Conservation (phyloP, 2,329 filamentous ascomycete genomes). For the Phaeosphaeriaceae sp. region DNA sequence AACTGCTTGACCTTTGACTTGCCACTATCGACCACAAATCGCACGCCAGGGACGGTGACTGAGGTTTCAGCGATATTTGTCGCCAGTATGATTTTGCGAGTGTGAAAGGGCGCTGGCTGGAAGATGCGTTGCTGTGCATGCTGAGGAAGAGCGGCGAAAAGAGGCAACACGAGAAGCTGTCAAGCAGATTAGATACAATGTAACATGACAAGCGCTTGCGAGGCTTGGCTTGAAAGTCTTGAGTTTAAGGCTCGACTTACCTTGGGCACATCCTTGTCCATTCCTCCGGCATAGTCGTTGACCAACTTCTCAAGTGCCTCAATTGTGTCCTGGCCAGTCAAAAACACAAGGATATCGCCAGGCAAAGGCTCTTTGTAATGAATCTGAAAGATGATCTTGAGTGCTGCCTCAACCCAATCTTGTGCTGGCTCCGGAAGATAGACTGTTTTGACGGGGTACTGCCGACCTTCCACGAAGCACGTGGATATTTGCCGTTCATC, state of each 20-base stretch:
- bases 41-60: constrained; percentile 91
- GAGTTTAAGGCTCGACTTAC: constrained; percentile 52
- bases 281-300: constrained; percentile 76
- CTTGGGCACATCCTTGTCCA: constrained; percentile 78
- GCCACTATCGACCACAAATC: constrained; percentile 89
- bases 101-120: constrained; percentile 73
- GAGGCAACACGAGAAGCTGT: constrained; percentile 71
- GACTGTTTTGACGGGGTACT: constrained; percentile 80
- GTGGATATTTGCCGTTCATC: constrained; percentile 44
- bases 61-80: constrained; percentile 99
- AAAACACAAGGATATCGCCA: constrained; percentile 89
- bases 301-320: constrained; percentile 81
- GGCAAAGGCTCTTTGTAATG: constrained; percentile 89
- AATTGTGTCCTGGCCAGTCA: constrained; percentile 93
- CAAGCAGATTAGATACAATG: constrained; percentile 5
- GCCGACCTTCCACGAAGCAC: constrained; percentile 81
- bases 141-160: constrained; percentile 90
- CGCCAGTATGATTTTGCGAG: constrained; percentile 86
- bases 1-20: constrained; percentile 96
- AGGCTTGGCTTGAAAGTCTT: no score
- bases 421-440: constrained; percentile 77
- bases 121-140: constrained; percentile 88
- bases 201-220: neutral
- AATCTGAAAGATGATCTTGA: constrained; percentile 84
- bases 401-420: constrained; percentile 81